Percentiles rank a stretch among this genome's conserved stretches.
Conservation (phyloP, 202 grass and related monocot species). For the Zoysia matrella region DNA sequence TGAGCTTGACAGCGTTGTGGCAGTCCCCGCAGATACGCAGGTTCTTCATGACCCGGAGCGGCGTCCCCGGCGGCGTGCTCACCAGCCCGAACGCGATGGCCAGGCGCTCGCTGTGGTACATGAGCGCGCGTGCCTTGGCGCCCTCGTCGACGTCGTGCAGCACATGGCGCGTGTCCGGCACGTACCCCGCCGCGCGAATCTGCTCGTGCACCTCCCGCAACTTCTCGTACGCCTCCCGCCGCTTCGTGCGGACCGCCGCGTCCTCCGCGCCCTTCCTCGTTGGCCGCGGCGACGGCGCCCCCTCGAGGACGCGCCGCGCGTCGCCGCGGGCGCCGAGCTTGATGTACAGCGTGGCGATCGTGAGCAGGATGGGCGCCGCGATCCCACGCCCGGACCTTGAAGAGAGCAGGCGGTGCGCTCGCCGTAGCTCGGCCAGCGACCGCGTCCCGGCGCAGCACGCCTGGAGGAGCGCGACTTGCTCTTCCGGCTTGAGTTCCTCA, state of each 20-base stretch:
- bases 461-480: conserved; percentile 49
- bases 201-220: conserved; percentile 66
- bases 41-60: conserved; percentile 91
- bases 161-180: conserved; percentile 78
- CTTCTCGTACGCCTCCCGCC: conserved; percentile 77
- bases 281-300: background rate
- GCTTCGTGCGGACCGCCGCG: conserved; percentile 42
- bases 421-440: conserved; percentile 55
- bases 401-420: conserved; percentile 50
- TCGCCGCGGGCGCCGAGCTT: conserved; percentile 67
- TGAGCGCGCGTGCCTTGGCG: conserved; percentile 77
- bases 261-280: no score
- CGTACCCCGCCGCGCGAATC: conserved; percentile 76
- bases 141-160: conserved; percentile 82
- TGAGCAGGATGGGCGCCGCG: conserved; percentile 32
- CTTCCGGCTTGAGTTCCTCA: conserved; percentile 24
- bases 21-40: conserved; percentile 92
- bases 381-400: conserved; percentile 16
- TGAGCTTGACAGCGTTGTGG: conserved; percentile 90
- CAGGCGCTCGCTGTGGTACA: conserved; percentile 94
- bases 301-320: conserved; percentile 52
- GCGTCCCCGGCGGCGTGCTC: conserved; percentile 71
- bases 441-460: conserved; percentile 42
- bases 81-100: conserved; percentile 87
- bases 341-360: conserved; percentile 60